Percentiles rank a stretch among this genome's conserved stretches.
Evolutionary conservation across 2,329 filamentous ascomycete species (phyloP).

Genomic region (Aureobasidium sp.): DNA sequence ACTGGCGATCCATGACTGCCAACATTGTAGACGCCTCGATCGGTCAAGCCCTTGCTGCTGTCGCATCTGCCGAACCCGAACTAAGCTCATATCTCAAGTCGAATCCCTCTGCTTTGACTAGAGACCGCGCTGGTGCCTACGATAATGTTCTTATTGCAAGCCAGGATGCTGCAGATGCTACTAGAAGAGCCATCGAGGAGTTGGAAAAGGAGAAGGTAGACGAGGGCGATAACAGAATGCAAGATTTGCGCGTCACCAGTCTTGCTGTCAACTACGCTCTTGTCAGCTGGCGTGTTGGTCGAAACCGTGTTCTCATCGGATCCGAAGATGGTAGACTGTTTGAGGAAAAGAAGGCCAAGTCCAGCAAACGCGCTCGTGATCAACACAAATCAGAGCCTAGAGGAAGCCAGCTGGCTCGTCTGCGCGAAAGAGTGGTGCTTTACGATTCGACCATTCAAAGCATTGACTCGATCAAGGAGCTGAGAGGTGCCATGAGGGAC

Average conservation of each 20-base stretch:
- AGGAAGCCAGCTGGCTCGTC: conserved; percentile 67
- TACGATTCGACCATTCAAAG: conserved; percentile 91
- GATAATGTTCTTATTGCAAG: conserved; percentile 84
- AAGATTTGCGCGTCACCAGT: conserved; percentile 83
- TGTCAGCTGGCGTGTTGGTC: conserved; percentile 88
- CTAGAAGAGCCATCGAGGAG: conserved; percentile 89
- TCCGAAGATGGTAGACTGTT: conserved; percentile 66
- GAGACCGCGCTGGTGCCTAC: conserved; percentile 76
- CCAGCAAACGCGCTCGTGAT: conserved; percentile 45
- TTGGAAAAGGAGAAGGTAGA: conserved; percentile 74
- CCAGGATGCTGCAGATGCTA: conserved; percentile 90
- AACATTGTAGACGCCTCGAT: conserved; percentile 90
- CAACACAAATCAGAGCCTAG: conserved; percentile 57
- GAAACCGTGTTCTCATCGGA: conserved; percentile 86
- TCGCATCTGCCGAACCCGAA: conserved; percentile 49
- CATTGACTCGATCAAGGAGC: conserved; percentile 79
- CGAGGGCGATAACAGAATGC: conserved; percentile 79
- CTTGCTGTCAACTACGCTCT: conserved; percentile 92
- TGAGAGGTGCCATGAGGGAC: conserved; percentile 85
- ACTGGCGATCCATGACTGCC: conserved; percentile 79
- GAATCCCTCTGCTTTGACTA: conserved; percentile 34
- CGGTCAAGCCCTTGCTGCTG: conserved; percentile 70
- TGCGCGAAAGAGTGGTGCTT: conserved; percentile 80
- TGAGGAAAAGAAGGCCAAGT: conserved; percentile 47
- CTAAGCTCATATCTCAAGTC: conserved; percentile 44